Evolutionary conservation across 2,329 filamentous ascomycete species (phyloP).

Genomic region (Trichoderma polysporum): DNA sequence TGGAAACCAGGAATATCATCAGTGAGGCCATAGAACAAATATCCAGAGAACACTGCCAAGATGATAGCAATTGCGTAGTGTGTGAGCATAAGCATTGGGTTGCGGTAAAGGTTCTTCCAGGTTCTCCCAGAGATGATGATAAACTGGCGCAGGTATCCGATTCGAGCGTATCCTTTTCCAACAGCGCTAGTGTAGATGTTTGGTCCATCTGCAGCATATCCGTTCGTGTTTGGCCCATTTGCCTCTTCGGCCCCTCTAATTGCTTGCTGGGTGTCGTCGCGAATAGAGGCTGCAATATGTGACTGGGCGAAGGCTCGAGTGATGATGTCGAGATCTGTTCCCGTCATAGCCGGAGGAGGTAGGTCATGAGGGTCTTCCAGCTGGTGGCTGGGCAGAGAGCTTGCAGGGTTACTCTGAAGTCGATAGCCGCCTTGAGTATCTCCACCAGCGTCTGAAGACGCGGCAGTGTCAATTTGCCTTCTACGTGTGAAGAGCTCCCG

Average conservation of each 20-base stretch:
- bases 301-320: constrained; percentile 75
- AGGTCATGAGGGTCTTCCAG: constrained; percentile 69
- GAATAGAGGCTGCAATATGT: constrained; percentile 70
- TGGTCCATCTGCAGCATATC: constrained; percentile 44
- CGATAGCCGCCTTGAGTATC: constrained; percentile 53
- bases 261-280: constrained; percentile 74
- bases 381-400: constrained; percentile 54
- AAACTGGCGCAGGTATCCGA: constrained; percentile 81
- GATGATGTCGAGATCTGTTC: constrained; percentile 79
- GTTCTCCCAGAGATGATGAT: constrained; percentile 84
- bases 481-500: constrained; percentile 86
- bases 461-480: constrained; percentile 63
- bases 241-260: constrained; percentile 63
- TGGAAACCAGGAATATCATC: constrained; percentile 98
- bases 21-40: constrained; percentile 92
- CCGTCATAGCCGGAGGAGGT: constrained; percentile 57
- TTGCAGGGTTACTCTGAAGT: constrained; percentile 47
- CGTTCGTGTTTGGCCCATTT: constrained; percentile 63
- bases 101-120: constrained; percentile 96
- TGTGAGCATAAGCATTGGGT: constrained; percentile 96
- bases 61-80: constrained; percentile 97
- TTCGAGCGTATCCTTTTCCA: constrained; percentile 77
- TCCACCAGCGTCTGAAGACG: constrained; percentile 55
- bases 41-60: constrained; percentile 89
- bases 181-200: constrained; percentile 58